Base-by-base conservation (phyloP, 2,329 filamentous ascomycete species). In the Polychaeton citri region DNA sequence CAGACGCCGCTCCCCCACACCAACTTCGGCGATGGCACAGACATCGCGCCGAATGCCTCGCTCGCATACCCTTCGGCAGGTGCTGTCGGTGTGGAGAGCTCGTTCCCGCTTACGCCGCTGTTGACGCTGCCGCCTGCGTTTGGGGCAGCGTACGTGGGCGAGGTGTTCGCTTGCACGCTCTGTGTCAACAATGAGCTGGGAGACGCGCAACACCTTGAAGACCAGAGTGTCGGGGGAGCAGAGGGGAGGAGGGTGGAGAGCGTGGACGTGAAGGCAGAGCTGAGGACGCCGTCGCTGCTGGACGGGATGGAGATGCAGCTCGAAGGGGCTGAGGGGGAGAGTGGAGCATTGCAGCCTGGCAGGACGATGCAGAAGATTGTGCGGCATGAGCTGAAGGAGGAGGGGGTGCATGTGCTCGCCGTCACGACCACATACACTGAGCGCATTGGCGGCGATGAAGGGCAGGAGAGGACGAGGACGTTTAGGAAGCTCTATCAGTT, bases 401-500 rank as follows among this genome's bases (percentile, higher is more conserved):
- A 95, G 55, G 90, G 90, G 0, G 87, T 83, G 48, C 87, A 98
- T 59, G 84, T 95, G 9, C 69, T 98, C 6, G 85, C 84, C 5
- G 87, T 96, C 41, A 95, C 85, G 36, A 82, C 96, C 40, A 88
- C 81, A 45, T 96, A 96, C 61, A 92, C 86, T 37, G 88, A 96
- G 60, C 86, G 82, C 0, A 51, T 53, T 20, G 57, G 55, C 35
- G 57, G 52, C 19, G 52, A 54, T 1, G 56, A 58, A 21, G 60
- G 61, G 16, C 52, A 54, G 19, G 57, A 62, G 43, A 72, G 84
- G 34, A 79, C 82, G 24, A 69, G 90, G 40, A 93, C 85, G 7
- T 96, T 96, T 55, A 70, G 88, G 46, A 96, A 96, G 63, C 64
- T 98, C 41, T 98, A 96, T 59, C 90, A 96, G 58, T 98, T 98